Conservation (phyloP, 139 green algal species). For the Asterochloris sp. region DNA sequence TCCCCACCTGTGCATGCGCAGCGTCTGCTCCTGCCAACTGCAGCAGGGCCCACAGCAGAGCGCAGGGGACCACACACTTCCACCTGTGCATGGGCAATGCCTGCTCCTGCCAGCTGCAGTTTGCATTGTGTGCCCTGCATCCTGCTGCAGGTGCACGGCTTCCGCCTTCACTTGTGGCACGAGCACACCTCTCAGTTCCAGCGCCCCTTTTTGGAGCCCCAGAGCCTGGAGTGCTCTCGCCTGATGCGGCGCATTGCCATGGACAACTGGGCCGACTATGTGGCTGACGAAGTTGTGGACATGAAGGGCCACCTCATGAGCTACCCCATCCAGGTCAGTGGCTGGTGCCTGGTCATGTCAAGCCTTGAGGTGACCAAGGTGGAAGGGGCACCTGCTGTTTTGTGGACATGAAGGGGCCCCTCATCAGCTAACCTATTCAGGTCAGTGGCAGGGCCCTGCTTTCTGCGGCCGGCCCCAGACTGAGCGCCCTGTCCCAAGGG, state of each 20-base stretch:
- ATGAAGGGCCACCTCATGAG: conserved; percentile 38
- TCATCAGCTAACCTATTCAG: conserved; percentile 38
- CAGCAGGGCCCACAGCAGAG: too few relatives aligned
- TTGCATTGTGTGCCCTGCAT: too few relatives aligned
- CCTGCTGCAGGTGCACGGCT: conserved; percentile 39
- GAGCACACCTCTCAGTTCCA: conserved; percentile 31
- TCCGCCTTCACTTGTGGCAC: conserved; percentile 42
- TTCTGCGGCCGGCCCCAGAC: not conserved
- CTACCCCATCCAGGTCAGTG: conserved; percentile 38
- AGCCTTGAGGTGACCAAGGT: not conserved
- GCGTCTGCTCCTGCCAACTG: too few relatives aligned
- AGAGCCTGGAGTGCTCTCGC: conserved; percentile 24
- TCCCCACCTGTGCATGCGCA: too few relatives aligned
- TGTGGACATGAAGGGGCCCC: conserved; percentile 31
- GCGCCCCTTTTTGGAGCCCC: conserved; percentile 13
- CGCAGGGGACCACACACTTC: too few relatives aligned
- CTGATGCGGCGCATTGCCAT: conserved; percentile 7
- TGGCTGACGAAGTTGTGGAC: conserved; percentile 20
- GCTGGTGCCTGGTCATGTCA: not conserved
- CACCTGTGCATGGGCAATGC: too few relatives aligned
- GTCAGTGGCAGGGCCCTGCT: not conserved
- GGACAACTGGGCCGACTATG: conserved; percentile 28
- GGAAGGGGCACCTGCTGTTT: not conserved
- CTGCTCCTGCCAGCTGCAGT: too few relatives aligned
- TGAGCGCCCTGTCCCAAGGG: not conserved